These are phyloP conservation scores for Ehretia macrophylla DNA, from an alignment of 257 asterid species.

Conservation along the genomic window DNA sequence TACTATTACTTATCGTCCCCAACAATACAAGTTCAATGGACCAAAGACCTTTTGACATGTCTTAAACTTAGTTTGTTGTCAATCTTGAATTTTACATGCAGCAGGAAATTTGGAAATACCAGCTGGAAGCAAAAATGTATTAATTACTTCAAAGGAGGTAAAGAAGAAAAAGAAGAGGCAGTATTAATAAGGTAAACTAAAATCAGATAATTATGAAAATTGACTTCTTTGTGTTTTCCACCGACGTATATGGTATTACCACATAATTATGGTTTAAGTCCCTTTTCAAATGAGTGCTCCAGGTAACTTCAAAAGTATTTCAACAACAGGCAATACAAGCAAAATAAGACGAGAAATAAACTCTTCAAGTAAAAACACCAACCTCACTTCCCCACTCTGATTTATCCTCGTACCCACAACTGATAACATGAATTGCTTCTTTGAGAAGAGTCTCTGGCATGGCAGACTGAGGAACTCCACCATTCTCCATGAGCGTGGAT, in stretches of 20 bases:
- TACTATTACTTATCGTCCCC: too few relatives aligned
- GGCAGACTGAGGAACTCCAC: constrained; percentile 95
- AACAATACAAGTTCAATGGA: too few relatives aligned
- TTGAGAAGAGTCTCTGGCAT: constrained; percentile 86
- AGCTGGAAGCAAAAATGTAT: too few relatives aligned
- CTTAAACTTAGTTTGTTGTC: too few relatives aligned
- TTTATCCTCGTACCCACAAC: constrained; percentile 99
- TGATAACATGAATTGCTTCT: constrained; percentile 98
- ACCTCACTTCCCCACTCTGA: constrained; percentile 99
- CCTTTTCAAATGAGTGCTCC: too few relatives aligned
- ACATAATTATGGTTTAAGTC: not conserved
- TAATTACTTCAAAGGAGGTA: not conserved
- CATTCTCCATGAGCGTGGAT: constrained; percentile 94
- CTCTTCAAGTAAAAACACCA: constrained; percentile 6
- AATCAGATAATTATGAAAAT: too few relatives aligned
- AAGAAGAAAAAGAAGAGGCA: not conserved
- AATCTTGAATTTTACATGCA: too few relatives aligned
- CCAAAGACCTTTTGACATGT: too few relatives aligned
- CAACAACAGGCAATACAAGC: too few relatives aligned
- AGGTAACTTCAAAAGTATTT: too few relatives aligned
- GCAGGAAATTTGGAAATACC: too few relatives aligned
- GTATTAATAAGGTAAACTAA: not conserved
- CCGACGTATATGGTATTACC: not conserved
- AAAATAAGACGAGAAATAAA: too few relatives aligned
- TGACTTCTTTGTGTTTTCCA: not conserved